phyloP scores from a whole-genome alignment of 306 rosid species.

The Canavalia gladiata region DNA sequence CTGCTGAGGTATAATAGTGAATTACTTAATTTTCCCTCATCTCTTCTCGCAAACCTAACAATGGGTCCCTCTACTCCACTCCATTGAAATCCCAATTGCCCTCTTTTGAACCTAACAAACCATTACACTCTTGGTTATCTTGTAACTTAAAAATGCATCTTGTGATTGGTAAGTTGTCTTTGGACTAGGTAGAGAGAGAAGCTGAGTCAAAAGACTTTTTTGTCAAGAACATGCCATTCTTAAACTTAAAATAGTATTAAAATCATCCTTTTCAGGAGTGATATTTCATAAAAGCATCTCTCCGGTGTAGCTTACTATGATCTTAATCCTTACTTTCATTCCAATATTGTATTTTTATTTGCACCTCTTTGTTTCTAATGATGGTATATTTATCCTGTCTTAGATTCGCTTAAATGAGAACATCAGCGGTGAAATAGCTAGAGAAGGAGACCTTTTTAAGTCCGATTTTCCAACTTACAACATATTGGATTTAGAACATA shows the following conservation, averaged over 20 bases:
- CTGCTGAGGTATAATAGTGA: too few species aligned
- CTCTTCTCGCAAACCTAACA: too few species aligned
- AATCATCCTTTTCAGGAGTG: neutral
- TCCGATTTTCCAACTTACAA: constrained; percentile 54
- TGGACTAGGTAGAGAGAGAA: constrained; percentile 10
- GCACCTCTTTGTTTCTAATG: constrained; percentile 33
- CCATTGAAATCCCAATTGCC: too few species aligned
- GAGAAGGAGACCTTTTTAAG: constrained; percentile 47
- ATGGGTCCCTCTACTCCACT: too few species aligned
- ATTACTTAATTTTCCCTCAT: too few species aligned
- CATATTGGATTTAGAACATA: constrained; percentile 74
- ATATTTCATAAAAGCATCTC: neutral
- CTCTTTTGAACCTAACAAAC: too few species aligned
- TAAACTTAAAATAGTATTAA: neutral
- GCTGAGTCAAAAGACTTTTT: constrained; percentile 10
- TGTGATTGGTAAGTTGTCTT: constrained; percentile 17
- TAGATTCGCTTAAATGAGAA: constrained; percentile 62
- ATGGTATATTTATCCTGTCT: constrained; percentile 40
- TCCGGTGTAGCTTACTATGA: neutral
- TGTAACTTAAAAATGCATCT: constrained; percentile 5
- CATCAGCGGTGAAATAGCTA: constrained; percentile 42
- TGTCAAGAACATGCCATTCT: neutral
- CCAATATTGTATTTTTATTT: constrained; percentile 17
- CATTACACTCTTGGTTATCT: neutral
- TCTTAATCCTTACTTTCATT: constrained; percentile 15